Evolutionary conservation across 805 yeast genomes (phyloP), one percentile per base, ranked within the genome.

Genomic region (Metschnikowia arizonensis): DNA sequence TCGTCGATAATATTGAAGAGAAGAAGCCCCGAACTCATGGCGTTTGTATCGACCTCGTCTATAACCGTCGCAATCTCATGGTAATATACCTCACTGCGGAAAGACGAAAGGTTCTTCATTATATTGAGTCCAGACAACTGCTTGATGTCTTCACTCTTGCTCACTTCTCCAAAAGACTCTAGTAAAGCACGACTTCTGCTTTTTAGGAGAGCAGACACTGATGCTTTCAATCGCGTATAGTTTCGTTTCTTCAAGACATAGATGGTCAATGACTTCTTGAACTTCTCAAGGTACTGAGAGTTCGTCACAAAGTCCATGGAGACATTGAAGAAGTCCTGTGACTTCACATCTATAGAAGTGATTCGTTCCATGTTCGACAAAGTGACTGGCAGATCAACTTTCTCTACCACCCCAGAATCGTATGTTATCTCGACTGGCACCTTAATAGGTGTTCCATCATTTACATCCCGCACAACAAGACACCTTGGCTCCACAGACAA

Each of bases 401-500:
- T 58, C 2, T 63, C 43, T 3, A 54, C 40, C 5, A 62, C 38
- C 1, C 81, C 80, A 55, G 72, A 58, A 24, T 65, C 65, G 47
- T 73, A 49, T 33, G 33, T 63, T 46, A 62, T 75, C 53, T 38
- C 68, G 56, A 61, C 79, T 32, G 65, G 76, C 29, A 63, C 71
- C 50, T 76, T 73, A 12, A 79, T 69, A 0, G 88, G 82, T 32
- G 68, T 72, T 4, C 72, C 77, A 0, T 83, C 75, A 17, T 76
- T 77, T 7, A 84, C 81, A 59, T 89, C 88, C 46, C 93, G 73
- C 1, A 84, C 74, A 4, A 86, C 76, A n/a, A 93, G 65, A 60
- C 97, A 88, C 47, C 97, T 69, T 2, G 84, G 84, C 53, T 83
- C 89, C 4, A 85, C 83, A 0, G 95, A 78, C 49, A 93, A 65